These are phyloP conservation scores for Phytophthora sojae DNA, from an alignment of 352 stramenopile species.

Conservation along the genomic window DNA sequence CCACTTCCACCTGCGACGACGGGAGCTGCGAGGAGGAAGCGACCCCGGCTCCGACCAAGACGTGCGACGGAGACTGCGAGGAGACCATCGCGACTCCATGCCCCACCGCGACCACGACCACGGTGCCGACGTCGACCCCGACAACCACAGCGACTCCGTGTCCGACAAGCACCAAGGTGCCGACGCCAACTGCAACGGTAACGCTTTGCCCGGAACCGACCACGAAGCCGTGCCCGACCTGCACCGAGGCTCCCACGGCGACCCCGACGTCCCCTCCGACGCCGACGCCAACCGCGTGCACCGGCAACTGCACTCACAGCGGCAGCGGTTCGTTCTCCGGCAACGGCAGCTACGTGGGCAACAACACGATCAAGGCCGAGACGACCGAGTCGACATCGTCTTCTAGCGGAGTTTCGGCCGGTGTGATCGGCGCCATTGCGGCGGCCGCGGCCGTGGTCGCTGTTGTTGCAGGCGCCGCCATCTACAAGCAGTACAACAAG, in stretches of 20 bases:
- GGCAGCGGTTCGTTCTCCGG: constrained; percentile 6
- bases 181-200: constrained; percentile 3
- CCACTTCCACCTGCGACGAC: background rate
- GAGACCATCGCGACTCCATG: constrained; percentile 1
- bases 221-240: constrained; percentile 5
- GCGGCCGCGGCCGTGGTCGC: constrained; percentile 36
- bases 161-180: constrained; percentile 10
- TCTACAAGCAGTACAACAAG: constrained; percentile 52
- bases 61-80: constrained; percentile 8
- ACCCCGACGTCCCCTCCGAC: constrained; percentile 2
- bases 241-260: constrained; percentile 3
- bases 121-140: constrained; percentile 1
- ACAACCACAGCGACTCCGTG: constrained; percentile 1
- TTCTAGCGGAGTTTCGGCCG: constrained; percentile 23
- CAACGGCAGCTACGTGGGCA: constrained; percentile 9
- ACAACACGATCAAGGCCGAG: constrained; percentile 17
- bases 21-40: constrained; percentile 13
- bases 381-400: constrained; percentile 7
- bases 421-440: constrained; percentile 36
- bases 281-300: constrained; percentile 24
- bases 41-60: constrained; percentile 1
- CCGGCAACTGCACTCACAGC: constrained; percentile 14
- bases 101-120: background rate
- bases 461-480: constrained; percentile 28
- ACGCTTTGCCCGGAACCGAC: constrained; percentile 11